These are phyloP conservation scores for Blastocystis sp. DNA, from an alignment of 352 stramenopile species.

Conservation along the genomic window DNA sequence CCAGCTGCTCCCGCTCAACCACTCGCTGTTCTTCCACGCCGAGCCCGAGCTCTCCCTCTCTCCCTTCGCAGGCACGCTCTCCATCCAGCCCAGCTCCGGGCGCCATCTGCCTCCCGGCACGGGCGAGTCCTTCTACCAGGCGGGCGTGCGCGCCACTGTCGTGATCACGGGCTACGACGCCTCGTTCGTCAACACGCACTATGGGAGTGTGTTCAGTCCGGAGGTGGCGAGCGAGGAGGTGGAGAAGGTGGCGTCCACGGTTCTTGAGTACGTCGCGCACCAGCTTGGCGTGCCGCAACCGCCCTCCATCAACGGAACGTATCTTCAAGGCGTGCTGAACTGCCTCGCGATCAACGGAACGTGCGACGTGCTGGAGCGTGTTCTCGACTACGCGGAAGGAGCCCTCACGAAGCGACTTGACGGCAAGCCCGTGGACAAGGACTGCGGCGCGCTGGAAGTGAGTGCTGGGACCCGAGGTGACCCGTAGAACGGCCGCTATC, in stretches of 20 bases:
- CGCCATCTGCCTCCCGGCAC: constrained; percentile 26
- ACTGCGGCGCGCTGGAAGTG: background rate
- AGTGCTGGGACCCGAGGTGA: background rate
- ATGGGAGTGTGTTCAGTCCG: background rate
- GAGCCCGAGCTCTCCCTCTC: background rate
- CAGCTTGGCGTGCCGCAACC: background rate
- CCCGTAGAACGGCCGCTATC: constrained; percentile 24
- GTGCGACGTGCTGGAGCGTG: constrained; percentile 20
- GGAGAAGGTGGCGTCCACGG: background rate
- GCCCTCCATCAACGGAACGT: constrained; percentile 10
- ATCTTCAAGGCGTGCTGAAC: constrained; percentile 9
- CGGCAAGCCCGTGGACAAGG: background rate
- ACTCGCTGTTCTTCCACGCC: constrained; percentile 35
- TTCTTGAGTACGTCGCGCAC: background rate
- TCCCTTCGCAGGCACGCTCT: background rate
- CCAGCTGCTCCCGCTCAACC: constrained; percentile 35
- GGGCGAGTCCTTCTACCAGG: constrained; percentile 45
- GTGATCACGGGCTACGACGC: constrained; percentile 48
- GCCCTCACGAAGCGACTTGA: background rate
- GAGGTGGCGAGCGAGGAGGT: background rate
- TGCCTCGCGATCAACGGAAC: constrained; percentile 12
- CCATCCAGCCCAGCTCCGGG: constrained; percentile 18
- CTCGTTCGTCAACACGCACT: background rate
- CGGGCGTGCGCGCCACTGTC: constrained; percentile 5
- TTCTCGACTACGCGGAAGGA: background rate